Percentiles rank a stretch among this genome's conserved stretches.
These are phyloP conservation scores for Nakaseomyces uthaithaninus DNA, from an alignment of 1,139 yeast genomes.

Conservation along the genomic window DNA sequence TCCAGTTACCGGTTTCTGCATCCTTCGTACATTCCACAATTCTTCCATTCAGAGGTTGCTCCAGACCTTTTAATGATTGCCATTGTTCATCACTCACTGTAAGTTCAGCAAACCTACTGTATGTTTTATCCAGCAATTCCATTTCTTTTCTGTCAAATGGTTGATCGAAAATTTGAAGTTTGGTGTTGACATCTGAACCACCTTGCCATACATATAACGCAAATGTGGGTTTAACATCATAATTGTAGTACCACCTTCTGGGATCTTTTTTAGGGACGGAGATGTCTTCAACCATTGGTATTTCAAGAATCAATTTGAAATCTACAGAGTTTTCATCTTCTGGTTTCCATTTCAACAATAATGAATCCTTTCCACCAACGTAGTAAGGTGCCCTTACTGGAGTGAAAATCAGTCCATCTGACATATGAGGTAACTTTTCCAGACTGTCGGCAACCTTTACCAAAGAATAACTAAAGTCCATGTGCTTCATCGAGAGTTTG, in stretches of 20 bases:
- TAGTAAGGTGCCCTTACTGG: conserved; percentile 83
- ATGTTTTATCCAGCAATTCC: conserved; percentile 38
- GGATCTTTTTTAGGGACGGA: conserved; percentile 66
- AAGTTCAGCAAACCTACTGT: conserved; percentile 61
- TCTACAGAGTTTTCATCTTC: conserved; percentile 92
- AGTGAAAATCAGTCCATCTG: conserved; percentile 92
- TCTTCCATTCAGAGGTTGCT: conserved; percentile 84
- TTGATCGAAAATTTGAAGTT: conserved; percentile 26
- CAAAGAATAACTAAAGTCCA: conserved; percentile 77
- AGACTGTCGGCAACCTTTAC: conserved; percentile 66
- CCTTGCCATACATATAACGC: conserved; percentile 79
- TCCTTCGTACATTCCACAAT: conserved; percentile 72
- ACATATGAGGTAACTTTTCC: conserved; percentile 72
- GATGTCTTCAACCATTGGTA: conserved; percentile 58
- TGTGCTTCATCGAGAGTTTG: conserved; percentile 73
- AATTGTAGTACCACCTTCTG: conserved; percentile 67
- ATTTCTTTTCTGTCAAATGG: conserved; percentile 31
- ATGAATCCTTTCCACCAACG: conserved; percentile 72
- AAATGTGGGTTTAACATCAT: conserved; percentile 67
- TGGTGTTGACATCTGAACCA: conserved; percentile 32
- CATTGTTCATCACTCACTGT: conserved; percentile 66
- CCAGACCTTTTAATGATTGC: conserved; percentile 59
- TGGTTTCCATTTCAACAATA: conserved; percentile 90
- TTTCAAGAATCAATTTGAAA: conserved; percentile 63
- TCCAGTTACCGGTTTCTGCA: conserved; percentile 55